Evolutionary conservation across 768 basidiomycete genomes (phyloP).

Genomic region (Asterophora parasitica): DNA sequence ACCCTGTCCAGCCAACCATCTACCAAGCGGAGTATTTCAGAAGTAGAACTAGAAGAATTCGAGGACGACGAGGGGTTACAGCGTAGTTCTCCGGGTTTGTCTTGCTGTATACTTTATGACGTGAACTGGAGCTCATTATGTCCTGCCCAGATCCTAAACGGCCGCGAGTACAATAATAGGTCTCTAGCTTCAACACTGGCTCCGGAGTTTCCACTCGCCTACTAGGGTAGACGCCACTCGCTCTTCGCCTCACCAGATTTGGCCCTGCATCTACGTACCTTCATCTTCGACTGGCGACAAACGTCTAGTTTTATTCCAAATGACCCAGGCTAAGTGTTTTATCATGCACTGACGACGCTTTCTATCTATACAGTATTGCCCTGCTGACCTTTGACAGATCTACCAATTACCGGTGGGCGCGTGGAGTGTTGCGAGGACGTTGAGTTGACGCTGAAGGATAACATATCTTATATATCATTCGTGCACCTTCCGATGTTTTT

Average conservation of each 20-base stretch:
- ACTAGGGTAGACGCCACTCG: too few relatives aligned
- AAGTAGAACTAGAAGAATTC: conserved; percentile 27
- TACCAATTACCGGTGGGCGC: background rate
- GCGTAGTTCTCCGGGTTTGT: conserved; percentile 43
- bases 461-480: too few relatives aligned
- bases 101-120: background rate
- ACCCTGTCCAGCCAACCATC: conserved; percentile 57
- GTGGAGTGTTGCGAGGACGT: background rate
- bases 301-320: background rate
- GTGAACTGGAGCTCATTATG: background rate
- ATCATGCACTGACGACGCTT: conserved; percentile 6
- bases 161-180: conserved; percentile 13
- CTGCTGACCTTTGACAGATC: conserved; percentile 1
- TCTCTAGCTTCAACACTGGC: background rate
- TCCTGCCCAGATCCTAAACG: conserved; percentile 12
- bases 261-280: background rate
- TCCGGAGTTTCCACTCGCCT: background rate
- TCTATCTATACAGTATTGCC: background rate
- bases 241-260: background rate
- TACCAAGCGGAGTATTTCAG: conserved; percentile 45
- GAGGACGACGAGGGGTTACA: conserved; percentile 23
- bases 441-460: background rate
- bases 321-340: conserved; percentile 11
- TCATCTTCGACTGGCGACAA: background rate
- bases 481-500: too few relatives aligned